Evolutionary conservation across 768 basidiomycete species (phyloP), one percentile per base, ranked within the genome.

Genomic region (Gloeopeniophorella convolvens): DNA sequence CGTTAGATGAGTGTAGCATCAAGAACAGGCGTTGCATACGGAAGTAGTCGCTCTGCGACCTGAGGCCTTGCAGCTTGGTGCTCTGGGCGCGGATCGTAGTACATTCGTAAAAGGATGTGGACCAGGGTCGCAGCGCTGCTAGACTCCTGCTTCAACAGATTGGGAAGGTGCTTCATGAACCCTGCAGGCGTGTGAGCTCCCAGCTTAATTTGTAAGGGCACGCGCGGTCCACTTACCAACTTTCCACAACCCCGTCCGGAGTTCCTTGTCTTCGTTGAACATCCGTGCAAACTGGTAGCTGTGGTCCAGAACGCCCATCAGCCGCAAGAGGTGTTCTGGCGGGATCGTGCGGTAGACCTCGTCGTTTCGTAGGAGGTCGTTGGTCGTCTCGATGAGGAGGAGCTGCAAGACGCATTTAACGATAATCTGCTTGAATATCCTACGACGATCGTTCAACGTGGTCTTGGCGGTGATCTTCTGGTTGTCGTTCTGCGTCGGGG

Each of bases 151-250:
- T 98, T 97, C 47, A 99, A 70, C 34, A 99, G 77, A 68, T 99
- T 99, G 0, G 96, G 96, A 26, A 98, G 70, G 65, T 99, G 96
- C 65, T 97, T 96, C 96, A 99, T 99, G 71, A 99, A 99, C 6
- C 96, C 94, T 97, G 52, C 11, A 15, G 36, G 3, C 6, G 4
- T 12, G 7, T 42, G 32, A 33, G 40, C n/a, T 31, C 23, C 7
- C 15, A 10, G 26, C n/a, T 26, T 9, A 12, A 20, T 13, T 1
- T 30, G 4, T n/a, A 13, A 10, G 9, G 12, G 7, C 8, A n/a
- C n/a, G n/a, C n/a, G 11, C 3, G 34, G 7, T 15, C 12, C 28
- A 83, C 94, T 68, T 55, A 91, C 94, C 95, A 61, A 97, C 96
- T 96, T 95, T 98, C 96, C 96, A 99, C 49, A 99, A 72, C 4